These are phyloP conservation scores for Atkinsonella texensis DNA, from an alignment of 2,329 filamentous ascomycete genomes.

Conservation along the genomic window DNA sequence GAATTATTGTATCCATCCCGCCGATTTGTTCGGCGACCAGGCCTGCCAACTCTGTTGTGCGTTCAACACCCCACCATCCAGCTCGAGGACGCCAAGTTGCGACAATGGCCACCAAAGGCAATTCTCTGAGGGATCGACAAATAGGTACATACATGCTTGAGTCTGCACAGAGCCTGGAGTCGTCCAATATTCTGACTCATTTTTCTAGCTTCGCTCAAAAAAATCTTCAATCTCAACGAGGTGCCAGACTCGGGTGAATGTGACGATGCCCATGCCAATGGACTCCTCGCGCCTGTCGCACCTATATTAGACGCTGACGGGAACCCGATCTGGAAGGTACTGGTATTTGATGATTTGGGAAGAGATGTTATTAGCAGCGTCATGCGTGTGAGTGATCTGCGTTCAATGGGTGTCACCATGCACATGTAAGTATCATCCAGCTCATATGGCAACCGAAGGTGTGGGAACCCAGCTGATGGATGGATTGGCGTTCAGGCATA, in stretches of 20 bases:
- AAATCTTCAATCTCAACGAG: conserved; percentile 90
- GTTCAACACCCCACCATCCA: neutral
- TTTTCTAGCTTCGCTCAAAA: conserved; percentile 70
- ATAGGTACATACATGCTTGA: conserved; percentile 25
- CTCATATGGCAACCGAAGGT: neutral
- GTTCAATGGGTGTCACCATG: conserved; percentile 91
- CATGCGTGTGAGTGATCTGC: conserved; percentile 81
- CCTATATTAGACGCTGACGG: conserved; percentile 77
- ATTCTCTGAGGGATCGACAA: conserved; percentile 38
- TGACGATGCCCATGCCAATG: conserved; percentile 52
- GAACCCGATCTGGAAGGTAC: conserved; percentile 92
- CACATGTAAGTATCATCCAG: conserved; percentile 53
- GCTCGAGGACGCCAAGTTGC: conserved; percentile 1
- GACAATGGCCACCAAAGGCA: conserved; percentile 34
- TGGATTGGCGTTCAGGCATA: conserved; percentile 43
- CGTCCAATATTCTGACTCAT: neutral
- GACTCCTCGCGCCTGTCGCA: conserved; percentile 54
- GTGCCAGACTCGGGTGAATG: conserved; percentile 45
- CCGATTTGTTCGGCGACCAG: neutral
- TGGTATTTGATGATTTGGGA: conserved; percentile 86
- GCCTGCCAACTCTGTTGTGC: neutral
- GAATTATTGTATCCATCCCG: neutral
- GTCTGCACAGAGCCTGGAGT: neutral
- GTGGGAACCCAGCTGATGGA: neutral
- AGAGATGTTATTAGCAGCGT: conserved; percentile 96